Evolutionary conservation across 768 basidiomycete genomes (phyloP).

Genomic region (Jaapia argillacea): DNA sequence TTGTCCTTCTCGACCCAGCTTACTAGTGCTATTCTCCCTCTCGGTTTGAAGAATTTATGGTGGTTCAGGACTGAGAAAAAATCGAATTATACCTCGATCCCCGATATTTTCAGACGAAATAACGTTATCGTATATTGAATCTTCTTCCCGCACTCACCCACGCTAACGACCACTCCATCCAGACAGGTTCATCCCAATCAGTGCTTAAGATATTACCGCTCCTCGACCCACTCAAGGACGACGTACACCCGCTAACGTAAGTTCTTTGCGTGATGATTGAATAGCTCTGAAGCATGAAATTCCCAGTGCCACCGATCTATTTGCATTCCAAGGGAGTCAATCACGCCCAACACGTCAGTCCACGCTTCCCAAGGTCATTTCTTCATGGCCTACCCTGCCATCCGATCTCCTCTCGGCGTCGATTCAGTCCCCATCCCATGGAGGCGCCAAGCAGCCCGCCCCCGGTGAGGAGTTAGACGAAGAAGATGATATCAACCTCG

Average conservation of each 20-base stretch:
- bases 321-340: slow-evolving; percentile 69
- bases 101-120: slow-evolving; percentile 68
- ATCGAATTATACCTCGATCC: slow-evolving; percentile 33
- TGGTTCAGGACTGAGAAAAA: slow-evolving; percentile 54
- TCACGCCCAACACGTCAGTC: slow-evolving; percentile 34
- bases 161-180: slow-evolving; percentile 10
- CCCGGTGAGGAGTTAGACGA: slow-evolving; percentile 29
- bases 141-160: slow-evolving; percentile 3
- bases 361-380: slow-evolving; percentile 48
- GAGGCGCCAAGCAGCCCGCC: slow-evolving; percentile 18
- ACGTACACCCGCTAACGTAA: slow-evolving; percentile 57
- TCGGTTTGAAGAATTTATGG: slow-evolving; percentile 30
- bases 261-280: slow-evolving; percentile 15
- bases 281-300: slow-evolving; percentile 6
- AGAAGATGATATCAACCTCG: slow-evolving; percentile 39
- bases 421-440: slow-evolving; percentile 34
- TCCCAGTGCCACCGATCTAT: slow-evolving; percentile 64
- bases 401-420: slow-evolving; percentile 48
- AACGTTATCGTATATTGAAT: slow-evolving; percentile 43
- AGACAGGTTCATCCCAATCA: slow-evolving; percentile 76
- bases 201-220: slow-evolving; percentile 60
- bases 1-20: slow-evolving; percentile 24
- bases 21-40: neutral
- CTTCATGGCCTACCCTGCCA: slow-evolving; percentile 59
- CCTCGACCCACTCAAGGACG: slow-evolving; percentile 60